Evolutionary conservation across 495 filamentous ascomycete species (phyloP).

Genomic region (Xylaria venustula): DNA sequence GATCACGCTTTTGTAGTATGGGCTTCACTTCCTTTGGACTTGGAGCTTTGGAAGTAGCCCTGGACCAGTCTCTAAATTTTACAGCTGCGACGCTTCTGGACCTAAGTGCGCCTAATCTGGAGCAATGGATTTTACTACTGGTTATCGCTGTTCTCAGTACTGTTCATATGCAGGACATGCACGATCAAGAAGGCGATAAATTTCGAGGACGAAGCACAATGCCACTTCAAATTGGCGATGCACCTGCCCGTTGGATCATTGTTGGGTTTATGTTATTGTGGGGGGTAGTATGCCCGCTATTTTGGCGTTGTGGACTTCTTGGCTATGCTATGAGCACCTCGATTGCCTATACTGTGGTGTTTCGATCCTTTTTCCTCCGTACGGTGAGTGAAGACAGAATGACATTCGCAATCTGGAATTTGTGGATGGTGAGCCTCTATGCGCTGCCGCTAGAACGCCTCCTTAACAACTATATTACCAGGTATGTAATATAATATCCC

Average conservation of each 20-base stretch:
- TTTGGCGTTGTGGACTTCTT: slow-evolving; percentile 28
- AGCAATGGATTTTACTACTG: slow-evolving; percentile 46
- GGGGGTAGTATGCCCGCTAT: slow-evolving; percentile 36
- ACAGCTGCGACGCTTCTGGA: background rate
- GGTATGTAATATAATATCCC: no score
- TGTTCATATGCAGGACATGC: slow-evolving; percentile 51
- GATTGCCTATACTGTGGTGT: background rate
- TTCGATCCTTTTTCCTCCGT: background rate
- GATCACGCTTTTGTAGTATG: slow-evolving; percentile 31
- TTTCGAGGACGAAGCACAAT: slow-evolving; percentile 38
- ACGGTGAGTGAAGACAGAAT: background rate
- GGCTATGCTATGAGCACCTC: background rate
- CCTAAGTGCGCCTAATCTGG: background rate
- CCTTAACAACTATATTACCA: background rate
- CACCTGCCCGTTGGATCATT: slow-evolving; percentile 37
- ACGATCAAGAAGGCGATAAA: slow-evolving; percentile 47
- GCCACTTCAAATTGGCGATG: slow-evolving; percentile 44
- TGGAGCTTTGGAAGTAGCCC: slow-evolving; percentile 23
- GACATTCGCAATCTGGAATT: slow-evolving; percentile 8
- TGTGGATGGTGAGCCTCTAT: slow-evolving; percentile 9
- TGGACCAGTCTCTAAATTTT: background rate
- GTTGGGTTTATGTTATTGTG: slow-evolving; percentile 37
- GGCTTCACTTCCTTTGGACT: slow-evolving; percentile 35
- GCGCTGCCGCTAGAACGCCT: background rate
- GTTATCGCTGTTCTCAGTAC: slow-evolving; percentile 45